Percentiles rank a stretch among this genome's conserved stretches.
Evolutionary conservation across 306 rosid genomes (phyloP).

Genomic region (Cicer pinnatifidum): DNA sequence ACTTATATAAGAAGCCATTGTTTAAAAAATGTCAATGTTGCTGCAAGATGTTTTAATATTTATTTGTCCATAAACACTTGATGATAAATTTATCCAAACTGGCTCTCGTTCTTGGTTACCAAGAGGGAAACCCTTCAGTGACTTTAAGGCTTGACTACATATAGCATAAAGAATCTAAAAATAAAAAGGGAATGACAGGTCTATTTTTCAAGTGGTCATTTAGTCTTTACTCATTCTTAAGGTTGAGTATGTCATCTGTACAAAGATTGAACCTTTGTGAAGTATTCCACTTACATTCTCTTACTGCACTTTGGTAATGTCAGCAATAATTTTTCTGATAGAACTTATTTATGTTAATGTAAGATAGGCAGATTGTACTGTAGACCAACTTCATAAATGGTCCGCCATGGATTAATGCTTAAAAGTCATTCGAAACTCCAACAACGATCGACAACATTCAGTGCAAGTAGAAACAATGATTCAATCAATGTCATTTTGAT

Average conservation of each 20-base stretch:
- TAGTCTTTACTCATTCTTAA: too few species aligned
- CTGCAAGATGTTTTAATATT: background rate
- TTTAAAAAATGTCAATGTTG: background rate
- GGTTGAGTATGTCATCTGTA: background rate
- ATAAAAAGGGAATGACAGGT: too few species aligned
- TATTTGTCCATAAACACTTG: background rate
- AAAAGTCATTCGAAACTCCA: too few species aligned
- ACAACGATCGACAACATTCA: too few species aligned
- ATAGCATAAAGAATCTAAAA: too few species aligned
- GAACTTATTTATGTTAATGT: background rate
- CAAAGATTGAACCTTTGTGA: background rate
- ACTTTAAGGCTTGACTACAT: background rate
- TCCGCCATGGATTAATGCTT: too few species aligned
- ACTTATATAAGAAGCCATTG: background rate
- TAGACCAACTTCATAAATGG: too few species aligned
- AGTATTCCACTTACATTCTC: background rate
- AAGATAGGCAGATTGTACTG: background rate
- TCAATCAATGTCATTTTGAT: too few species aligned
- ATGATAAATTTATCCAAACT: background rate
- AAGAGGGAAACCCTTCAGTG: conserved; percentile 3
- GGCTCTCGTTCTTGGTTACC: background rate
- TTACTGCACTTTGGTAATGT: background rate
- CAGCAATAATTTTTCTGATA: background rate
- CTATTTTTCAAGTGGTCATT: too few species aligned
- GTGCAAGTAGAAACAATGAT: too few species aligned